A percentile compares a stretch with the other conserved stretches of the same genome.
Evolutionary conservation across 2,329 filamentous ascomycete genomes (phyloP).

Genomic region (Mycogone perniciosa): DNA sequence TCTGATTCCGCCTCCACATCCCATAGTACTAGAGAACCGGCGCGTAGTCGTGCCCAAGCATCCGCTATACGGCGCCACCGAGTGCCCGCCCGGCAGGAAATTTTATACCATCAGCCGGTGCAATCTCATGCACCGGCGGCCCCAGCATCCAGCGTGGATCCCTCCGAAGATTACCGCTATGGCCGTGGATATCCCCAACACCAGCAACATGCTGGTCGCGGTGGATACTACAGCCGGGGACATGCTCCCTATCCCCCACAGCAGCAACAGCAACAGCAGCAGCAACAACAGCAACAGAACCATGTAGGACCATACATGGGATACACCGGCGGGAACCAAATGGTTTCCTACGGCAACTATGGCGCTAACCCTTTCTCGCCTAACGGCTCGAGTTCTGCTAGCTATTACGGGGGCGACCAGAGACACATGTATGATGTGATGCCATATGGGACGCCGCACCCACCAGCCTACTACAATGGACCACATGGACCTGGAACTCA

Average conservation of each 20-base stretch:
- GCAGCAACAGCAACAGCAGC: conserved; percentile 3
- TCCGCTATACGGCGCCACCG: conserved; percentile 25
- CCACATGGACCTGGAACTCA: conserved; percentile 16
- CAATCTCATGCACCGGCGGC: conserved; percentile 31
- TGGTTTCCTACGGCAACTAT: conserved; percentile 42
- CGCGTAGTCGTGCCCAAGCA: conserved; percentile 18
- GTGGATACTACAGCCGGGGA: conserved; percentile 20
- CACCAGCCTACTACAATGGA: conserved; percentile 25
- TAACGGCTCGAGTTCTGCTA: conserved; percentile 30
- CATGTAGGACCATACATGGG: conserved; percentile 40
- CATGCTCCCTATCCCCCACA: conserved; percentile 11
- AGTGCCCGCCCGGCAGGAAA: conserved; percentile 26
- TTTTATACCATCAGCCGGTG: conserved; percentile 34
- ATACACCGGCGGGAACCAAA: conserved; percentile 34
- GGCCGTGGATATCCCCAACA: conserved; percentile 27
- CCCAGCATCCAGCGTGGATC: conserved; percentile 57
- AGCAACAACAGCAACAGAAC: conserved; percentile 35
- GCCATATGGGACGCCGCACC: conserved; percentile 34
- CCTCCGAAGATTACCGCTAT: conserved; percentile 55
- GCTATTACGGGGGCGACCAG: conserved; percentile 34
- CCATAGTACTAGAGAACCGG: conserved; percentile 25
- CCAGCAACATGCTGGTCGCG: conserved; percentile 20
- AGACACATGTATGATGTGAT: conserved; percentile 44
- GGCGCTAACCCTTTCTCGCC: conserved; percentile 38
- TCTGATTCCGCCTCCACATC: conserved; percentile 52